A percentile compares a stretch with the other conserved stretches of the same genome.
Conservation (phyloP, 176 grass and related monocot species). For the Hyparrhenia diplandra region DNA sequence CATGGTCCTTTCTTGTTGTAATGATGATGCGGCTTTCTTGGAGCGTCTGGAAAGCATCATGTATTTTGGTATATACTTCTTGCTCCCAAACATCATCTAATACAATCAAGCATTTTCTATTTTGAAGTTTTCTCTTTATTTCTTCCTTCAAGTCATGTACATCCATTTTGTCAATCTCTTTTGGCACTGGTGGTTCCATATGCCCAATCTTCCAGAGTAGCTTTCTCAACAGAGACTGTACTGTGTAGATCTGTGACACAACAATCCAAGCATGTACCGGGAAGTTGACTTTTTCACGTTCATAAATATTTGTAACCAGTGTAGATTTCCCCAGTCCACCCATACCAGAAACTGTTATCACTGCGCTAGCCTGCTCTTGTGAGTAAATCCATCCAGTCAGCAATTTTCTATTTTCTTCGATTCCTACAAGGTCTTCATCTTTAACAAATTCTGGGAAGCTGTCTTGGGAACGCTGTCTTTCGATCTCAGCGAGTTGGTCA, state of each 20-base stretch:
- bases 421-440: constrained; percentile 39
- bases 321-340: constrained; percentile 41
- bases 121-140: constrained; percentile 12
- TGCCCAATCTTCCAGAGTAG: constrained; percentile 22
- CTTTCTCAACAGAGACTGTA: constrained; percentile 14
- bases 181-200: not conserved
- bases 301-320: constrained; percentile 42
- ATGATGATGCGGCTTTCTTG: constrained; percentile 41
- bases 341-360: constrained; percentile 43
- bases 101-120: constrained; percentile 54
- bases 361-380: not conserved
- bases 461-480: constrained; percentile 31
- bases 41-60: constrained; percentile 30
- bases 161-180: constrained; percentile 17
- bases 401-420: constrained; percentile 21
- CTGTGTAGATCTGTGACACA: constrained; percentile 32
- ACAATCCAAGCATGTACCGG: constrained; percentile 25
- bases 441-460: constrained; percentile 33
- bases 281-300: constrained; percentile 42
- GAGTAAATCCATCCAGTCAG: constrained; percentile 27
- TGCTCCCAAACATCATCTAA: constrained; percentile 77
- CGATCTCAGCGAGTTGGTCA: not conserved
- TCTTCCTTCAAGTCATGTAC: constrained; percentile 32
- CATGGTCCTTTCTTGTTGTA: constrained; percentile 51
- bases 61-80: constrained; percentile 39